Conservation (phyloP, 495 filamentous ascomycete species). For the Corynascus novoguineensis region DNA sequence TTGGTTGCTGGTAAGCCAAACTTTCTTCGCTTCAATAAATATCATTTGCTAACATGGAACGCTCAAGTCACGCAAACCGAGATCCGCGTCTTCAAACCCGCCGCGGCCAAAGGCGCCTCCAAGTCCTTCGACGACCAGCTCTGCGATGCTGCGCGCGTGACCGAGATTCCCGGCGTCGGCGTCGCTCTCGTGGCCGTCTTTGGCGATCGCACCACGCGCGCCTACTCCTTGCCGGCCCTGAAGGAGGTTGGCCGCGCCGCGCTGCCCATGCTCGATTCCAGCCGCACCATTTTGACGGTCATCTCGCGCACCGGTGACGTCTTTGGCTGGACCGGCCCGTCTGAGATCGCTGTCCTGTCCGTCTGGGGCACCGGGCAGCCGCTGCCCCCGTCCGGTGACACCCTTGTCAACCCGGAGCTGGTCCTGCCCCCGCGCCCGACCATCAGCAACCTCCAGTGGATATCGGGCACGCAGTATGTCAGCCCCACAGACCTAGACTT, state of each 20-base stretch:
- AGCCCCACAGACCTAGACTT: conserved; percentile 86
- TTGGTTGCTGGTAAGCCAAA: conserved; percentile 46
- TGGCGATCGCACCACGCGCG: conserved; percentile 67
- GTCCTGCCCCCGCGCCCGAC: conserved; percentile 77
- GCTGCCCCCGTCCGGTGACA: conserved; percentile 54
- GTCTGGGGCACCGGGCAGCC: conserved; percentile 67
- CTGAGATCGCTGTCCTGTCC: conserved; percentile 72
- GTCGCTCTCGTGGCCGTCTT: conserved; percentile 79
- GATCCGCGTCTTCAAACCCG: conserved; percentile 78
- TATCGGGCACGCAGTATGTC: conserved; percentile 88
- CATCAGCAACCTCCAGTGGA: conserved; percentile 93
- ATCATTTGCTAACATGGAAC: background rate
- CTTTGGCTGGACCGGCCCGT: conserved; percentile 83
- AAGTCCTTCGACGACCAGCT: conserved; percentile 79
- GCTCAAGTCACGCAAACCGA: conserved; percentile 63
- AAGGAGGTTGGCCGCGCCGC: conserved; percentile 72
- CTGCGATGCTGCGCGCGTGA: conserved; percentile 71
- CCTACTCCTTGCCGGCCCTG: conserved; percentile 77
- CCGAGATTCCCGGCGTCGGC: conserved; percentile 64
- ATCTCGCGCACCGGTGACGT: conserved; percentile 74
- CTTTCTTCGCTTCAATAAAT: background rate
- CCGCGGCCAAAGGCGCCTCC: conserved; percentile 76
- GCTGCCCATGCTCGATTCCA: conserved; percentile 64
- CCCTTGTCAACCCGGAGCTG: conserved; percentile 67
- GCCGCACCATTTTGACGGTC: conserved; percentile 58